Evolutionary conservation across 2,329 filamentous ascomycete genomes (phyloP), one percentile per base, ranked within the genome.

Genomic region (Scolecobasidium constrictum): DNA sequence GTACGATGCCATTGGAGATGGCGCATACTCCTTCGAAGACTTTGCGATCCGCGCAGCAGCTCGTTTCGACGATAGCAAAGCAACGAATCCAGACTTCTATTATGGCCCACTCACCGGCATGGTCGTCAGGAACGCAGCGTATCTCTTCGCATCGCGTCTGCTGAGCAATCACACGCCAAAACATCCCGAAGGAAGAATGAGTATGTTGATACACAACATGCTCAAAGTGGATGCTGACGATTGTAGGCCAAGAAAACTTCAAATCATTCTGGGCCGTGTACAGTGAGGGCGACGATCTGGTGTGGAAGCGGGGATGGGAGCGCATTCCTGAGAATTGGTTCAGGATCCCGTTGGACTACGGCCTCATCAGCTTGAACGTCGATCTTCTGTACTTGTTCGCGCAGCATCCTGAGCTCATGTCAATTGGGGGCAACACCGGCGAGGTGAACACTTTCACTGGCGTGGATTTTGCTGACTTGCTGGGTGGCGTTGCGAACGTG

Each of bases 361-460:
- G 26, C 9, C 26, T 31, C n/a, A n/a, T 31, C 26, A 31, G 26
- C 26, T 31, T 31, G n/a, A 31, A 31, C 26, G 9, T 31, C 9
- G 26, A 31, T 31, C 26, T 31, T 31, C 26, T 31, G n/a, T n/a
- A 9, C 9, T n/a, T 31, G 9, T 31, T 31, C n/a, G 9, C 26
- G 26, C 9, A 31, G 26, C 9, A 31, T 7, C 26, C 26, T 31
- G 26, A 31, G 26, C 57, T 53, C 58, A 41, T 50, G 47, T 34
- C 13, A 21, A 62, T 75, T 13, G 73, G 72, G 7, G 72, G 72
- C 7, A 76, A 76, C 48, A 64, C 65, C 4, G 69, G 71, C 15
- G 61, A 58, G 3, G 62, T 68, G 17, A 68, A 75, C 55, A 68
- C 62, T 17, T 76, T 74, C 49, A 58, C 64, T 4, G 69, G 69